phyloP scores from a whole-genome alignment of 805 yeast genomes.

The Hanseniaspora nectarophila region DNA sequence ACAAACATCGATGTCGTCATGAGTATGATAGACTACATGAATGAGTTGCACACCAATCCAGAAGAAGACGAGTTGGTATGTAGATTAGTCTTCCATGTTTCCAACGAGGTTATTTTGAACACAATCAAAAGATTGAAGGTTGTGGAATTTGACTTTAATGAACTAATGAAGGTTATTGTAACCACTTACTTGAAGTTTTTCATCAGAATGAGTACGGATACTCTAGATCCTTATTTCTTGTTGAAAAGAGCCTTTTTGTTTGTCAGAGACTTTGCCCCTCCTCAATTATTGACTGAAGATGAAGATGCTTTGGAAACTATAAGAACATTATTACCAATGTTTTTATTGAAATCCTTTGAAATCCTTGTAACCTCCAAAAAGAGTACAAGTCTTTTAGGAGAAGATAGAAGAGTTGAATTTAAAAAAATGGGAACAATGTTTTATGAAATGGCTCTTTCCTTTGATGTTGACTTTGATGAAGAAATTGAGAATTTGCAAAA shows the following conservation, averaged over 20 bases:
- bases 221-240: conserved; percentile 31
- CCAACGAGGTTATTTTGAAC: background rate
- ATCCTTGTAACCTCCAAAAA: conserved; percentile 1
- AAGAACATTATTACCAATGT: conserved; percentile 47
- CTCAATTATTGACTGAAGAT: conserved; percentile 21
- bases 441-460: conserved; percentile 45
- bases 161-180: conserved; percentile 1
- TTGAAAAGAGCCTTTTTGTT: conserved; percentile 55
- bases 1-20: background rate
- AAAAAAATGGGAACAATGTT: conserved; percentile 32
- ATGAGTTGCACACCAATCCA: background rate
- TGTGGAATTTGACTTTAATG: background rate
- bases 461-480: conserved; percentile 49
- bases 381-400: background rate
- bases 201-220: conserved; percentile 4
- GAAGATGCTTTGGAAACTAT: conserved; percentile 57
- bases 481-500: conserved; percentile 31
- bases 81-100: conserved; percentile 3
- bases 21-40: conserved; percentile 12
- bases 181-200: conserved; percentile 6
- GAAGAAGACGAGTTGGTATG: background rate
- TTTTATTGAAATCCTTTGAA: conserved; percentile 33
- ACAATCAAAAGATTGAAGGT: conserved; percentile 1
- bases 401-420: conserved; percentile 5
- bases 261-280: conserved; percentile 45